Conservation (phyloP, 805 yeast genomes). For the Candida lessepsii region DNA sequence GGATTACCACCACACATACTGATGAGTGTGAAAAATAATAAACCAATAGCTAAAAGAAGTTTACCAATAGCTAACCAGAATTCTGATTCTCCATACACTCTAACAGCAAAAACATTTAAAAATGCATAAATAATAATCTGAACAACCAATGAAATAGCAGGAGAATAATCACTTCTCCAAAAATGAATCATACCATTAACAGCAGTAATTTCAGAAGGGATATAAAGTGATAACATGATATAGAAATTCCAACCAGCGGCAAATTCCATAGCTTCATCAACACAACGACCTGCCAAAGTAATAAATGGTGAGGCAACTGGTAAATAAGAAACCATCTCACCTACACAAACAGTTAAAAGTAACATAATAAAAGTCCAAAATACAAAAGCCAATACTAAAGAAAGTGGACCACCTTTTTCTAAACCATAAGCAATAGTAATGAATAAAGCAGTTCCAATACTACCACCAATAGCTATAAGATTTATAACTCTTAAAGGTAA, state of each 20-base stretch:
- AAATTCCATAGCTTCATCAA: conserved; percentile 37
- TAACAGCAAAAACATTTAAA: conserved; percentile 47
- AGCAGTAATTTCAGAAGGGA: conserved; percentile 47
- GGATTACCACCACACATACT: conserved; percentile 40
- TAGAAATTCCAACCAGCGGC: conserved; percentile 34
- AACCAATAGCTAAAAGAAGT: conserved; percentile 35
- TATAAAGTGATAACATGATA: conserved; percentile 43
- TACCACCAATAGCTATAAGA: conserved; percentile 21
- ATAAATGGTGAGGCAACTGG: conserved; percentile 38
- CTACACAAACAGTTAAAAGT: conserved; percentile 33
- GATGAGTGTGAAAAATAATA: conserved; percentile 33
- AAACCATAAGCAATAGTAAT: conserved; percentile 33
- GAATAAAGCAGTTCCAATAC: conserved; percentile 37
- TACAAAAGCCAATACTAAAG: conserved; percentile 28
- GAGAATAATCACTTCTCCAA: conserved; percentile 48
- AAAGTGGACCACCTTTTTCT: conserved; percentile 33
- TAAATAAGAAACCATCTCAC: conserved; percentile 37
- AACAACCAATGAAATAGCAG: conserved; percentile 43
- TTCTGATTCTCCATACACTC: conserved; percentile 50
- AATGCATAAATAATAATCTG: conserved; percentile 40
- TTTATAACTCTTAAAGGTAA: conserved; percentile 7
- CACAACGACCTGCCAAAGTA: conserved; percentile 37
- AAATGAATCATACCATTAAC: conserved; percentile 54
- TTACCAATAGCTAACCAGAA: conserved; percentile 44
- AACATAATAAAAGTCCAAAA: conserved; percentile 34